A percentile compares a stretch with the other conserved stretches of the same genome.
Evolutionary conservation across 1,284 basidiomycete species (phyloP).

Genomic region (Ganoderma lucidum): DNA sequence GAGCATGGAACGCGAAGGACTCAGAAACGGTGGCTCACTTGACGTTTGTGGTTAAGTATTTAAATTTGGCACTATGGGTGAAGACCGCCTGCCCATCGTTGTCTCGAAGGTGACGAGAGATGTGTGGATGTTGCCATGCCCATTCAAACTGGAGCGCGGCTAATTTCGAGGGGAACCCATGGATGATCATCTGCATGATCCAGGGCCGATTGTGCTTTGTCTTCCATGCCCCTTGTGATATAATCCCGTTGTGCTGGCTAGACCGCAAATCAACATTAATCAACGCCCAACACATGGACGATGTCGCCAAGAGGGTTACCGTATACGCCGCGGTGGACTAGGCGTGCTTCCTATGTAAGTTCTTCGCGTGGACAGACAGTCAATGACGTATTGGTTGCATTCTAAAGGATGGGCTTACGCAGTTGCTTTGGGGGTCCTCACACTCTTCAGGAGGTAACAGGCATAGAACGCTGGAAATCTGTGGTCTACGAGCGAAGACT

Average conservation of each 20-base stretch:
- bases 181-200: slow-evolving; percentile 91
- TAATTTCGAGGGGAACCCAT: slow-evolving; percentile 88
- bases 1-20: not conserved
- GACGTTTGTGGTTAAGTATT: slow-evolving; percentile 53
- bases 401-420: slow-evolving; percentile 53
- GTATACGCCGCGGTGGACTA: slow-evolving; percentile 77
- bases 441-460: slow-evolving; percentile 86
- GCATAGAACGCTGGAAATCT: slow-evolving; percentile 84
- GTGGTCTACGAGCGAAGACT: slow-evolving; percentile 60
- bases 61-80: slow-evolving; percentile 40
- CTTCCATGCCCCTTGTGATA: slow-evolving; percentile 79
- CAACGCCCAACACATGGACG: not conserved
- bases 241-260: slow-evolving; percentile 88
- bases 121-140: slow-evolving; percentile 87
- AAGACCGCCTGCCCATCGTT: slow-evolving; percentile 50
- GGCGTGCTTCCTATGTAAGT: slow-evolving; percentile 88
- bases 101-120: slow-evolving; percentile 64
- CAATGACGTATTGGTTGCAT: slow-evolving; percentile 2
- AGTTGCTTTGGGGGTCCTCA: slow-evolving; percentile 60
- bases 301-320: slow-evolving; percentile 43
- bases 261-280: not conserved
- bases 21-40: slow-evolving; percentile 47
- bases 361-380: slow-evolving; percentile 40
- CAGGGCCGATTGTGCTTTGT: slow-evolving; percentile 81
- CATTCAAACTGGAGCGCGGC: slow-evolving; percentile 91